Evolutionary conservation across 352 stramenopile genomes (phyloP).

Genomic region (Globisporangium heterothallicum): DNA sequence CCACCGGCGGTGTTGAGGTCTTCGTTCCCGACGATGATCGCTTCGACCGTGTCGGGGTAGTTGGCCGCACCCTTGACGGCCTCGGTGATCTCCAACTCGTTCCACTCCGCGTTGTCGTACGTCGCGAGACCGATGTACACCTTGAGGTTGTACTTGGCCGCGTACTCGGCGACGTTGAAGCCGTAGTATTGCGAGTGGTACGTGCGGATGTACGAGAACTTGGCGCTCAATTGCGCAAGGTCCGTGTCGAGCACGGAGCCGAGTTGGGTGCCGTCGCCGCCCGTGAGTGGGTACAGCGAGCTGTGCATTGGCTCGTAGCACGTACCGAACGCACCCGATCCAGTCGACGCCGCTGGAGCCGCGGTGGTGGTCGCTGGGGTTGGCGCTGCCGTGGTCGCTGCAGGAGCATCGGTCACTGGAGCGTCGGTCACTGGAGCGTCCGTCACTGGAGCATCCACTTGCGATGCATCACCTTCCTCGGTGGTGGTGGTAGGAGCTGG

Average conservation of each 20-base stretch:
- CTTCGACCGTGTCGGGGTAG: constrained; percentile 36
- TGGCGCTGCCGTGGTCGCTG: neutral
- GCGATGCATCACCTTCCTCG: too few species aligned
- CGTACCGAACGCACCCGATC: constrained; percentile 18
- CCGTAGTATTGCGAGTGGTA: constrained; percentile 57
- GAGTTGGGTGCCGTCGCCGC: constrained; percentile 18
- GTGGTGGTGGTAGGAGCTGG: neutral
- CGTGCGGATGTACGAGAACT: constrained; percentile 50
- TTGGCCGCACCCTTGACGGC: constrained; percentile 36
- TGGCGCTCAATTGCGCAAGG: constrained; percentile 33
- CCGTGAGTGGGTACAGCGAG: constrained; percentile 37
- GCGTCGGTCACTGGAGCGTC: too few species aligned
- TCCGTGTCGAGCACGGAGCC: constrained; percentile 31
- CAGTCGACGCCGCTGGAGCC: neutral
- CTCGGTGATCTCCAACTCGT: constrained; percentile 31
- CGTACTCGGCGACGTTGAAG: constrained; percentile 38
- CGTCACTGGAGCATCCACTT: too few species aligned
- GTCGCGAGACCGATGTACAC: constrained; percentile 37
- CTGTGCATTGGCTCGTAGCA: constrained; percentile 58
- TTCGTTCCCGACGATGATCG: constrained; percentile 52
- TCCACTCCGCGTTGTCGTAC: constrained; percentile 48
- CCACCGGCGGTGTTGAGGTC: constrained; percentile 20
- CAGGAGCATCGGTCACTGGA: too few species aligned
- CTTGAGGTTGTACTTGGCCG: constrained; percentile 43
- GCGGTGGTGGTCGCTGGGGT: neutral